These are phyloP conservation scores for Colletotrichum sansevieriae DNA, from an alignment of 2,329 filamentous ascomycete genomes.

Conservation along the genomic window DNA sequence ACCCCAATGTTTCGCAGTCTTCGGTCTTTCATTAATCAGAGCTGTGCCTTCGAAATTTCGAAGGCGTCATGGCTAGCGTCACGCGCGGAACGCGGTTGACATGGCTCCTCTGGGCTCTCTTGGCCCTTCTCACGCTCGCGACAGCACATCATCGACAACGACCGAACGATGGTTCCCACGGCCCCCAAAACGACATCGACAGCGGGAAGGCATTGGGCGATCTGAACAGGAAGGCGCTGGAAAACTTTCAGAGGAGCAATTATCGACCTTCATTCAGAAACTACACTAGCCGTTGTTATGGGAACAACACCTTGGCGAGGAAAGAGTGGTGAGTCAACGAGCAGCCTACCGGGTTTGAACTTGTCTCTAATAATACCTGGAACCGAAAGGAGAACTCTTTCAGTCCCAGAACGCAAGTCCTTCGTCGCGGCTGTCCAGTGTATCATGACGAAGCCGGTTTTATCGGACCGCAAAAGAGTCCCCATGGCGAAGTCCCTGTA, in stretches of 20 bases:
- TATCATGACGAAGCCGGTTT: conserved; percentile 44
- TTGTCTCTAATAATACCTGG: fast-evolving
- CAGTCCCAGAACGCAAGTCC: conserved; percentile 42
- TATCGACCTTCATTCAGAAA: not conserved
- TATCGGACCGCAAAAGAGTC: conserved; percentile 19
- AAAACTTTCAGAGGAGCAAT: conserved; percentile 12
- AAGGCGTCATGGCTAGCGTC: conserved; percentile 23
- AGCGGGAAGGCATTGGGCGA: conserved; percentile 23
- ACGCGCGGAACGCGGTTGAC: conserved; percentile 16
- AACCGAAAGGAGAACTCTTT: conserved; percentile 42
- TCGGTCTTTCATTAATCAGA: not conserved
- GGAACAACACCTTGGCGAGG: conserved; percentile 5
- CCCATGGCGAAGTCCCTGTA: conserved; percentile 44
- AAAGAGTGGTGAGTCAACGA: conserved; percentile 27
- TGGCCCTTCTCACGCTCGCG: not conserved
- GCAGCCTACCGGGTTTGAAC: fast-evolving
- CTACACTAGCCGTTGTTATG: conserved; percentile 3
- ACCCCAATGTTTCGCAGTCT: too few relatives aligned
- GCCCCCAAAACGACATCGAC: conserved; percentile 8
- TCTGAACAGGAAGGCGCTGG: conserved; percentile 13
- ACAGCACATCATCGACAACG: not conserved
- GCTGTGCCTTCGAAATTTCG: too few relatives aligned
- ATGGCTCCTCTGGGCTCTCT: not conserved
- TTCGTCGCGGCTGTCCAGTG: conserved; percentile 48
- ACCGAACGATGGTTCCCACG: too few relatives aligned